Base-by-base conservation (phyloP, 108 stramenopile genomes). In the Pseudonitzschia multistriata region DNA sequence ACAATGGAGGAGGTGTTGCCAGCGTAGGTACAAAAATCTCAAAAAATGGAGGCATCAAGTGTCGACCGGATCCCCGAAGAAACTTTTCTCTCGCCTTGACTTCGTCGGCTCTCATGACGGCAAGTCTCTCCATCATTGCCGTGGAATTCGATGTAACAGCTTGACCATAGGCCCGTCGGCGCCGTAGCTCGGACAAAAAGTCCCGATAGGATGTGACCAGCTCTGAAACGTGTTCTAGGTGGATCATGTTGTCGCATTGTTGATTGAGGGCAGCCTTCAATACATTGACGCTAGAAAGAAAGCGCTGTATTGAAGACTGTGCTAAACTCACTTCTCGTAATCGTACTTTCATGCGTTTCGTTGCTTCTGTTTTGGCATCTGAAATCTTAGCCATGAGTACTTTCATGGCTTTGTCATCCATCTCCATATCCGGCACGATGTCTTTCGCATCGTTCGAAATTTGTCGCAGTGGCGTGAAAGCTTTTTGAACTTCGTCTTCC, bases 21-120 rank as follows among this genome's bases (percentile, higher is more conserved):
- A 93, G 70, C 22, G 91, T 93, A 2, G 91, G 91, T 27, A 79
- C 86, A 76, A 93, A 92, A 35, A 88, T 85, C 64, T 93, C 88
- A 78, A 85, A 93, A 55, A 93, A 93, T 11, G 87, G 80, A 48
- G 91, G 91, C 91, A 93, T 93, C 47, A 93, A 74, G 55, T 90
- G 88, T 30, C 87, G 72, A 21, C 88, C 91, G 25, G 91, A 66
- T 29, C 91, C 88, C 31, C 84, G 77, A 42, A 93, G 84, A 68
- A 93, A 93, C 66, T 78, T 82, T 66, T 93, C 91, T 62, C 91
- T 77, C 28, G 85, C 74, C 53, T 85, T 84, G 14, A 93, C 84
- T 74, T 93, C 91, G 60, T 93, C 88, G 31, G 74, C 63, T 66
- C 91, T 67, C 84, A 93, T 88, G n/a, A 85, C 61, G 19, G 86